These are phyloP conservation scores for Epichloe aotearoae DNA, from an alignment of 2,329 filamentous ascomycete genomes.

Conservation along the genomic window DNA sequence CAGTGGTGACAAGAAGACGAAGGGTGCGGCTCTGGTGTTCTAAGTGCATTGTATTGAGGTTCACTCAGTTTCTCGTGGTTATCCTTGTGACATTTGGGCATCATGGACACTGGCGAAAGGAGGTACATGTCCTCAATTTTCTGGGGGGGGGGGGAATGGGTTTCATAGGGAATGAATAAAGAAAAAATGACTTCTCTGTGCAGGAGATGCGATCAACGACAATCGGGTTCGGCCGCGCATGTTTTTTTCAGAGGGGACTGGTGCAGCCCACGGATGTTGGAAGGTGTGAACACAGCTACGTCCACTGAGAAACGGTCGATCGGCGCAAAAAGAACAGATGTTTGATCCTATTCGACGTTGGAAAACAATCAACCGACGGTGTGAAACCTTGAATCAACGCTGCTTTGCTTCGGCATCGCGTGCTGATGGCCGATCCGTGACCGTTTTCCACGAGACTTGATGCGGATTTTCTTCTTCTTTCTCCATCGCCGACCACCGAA, in stretches of 20 bases:
- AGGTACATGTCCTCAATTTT: constrained; percentile 27
- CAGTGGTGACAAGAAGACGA: constrained; percentile 99
- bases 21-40: constrained; percentile 99
- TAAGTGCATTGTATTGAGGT: constrained; percentile 50
- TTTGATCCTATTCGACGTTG: background rate
- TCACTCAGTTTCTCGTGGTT: constrained; percentile 29
- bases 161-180: constrained; percentile 32
- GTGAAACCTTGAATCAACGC: too few species aligned
- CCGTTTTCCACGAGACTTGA: too few species aligned
- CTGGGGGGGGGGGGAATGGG: constrained; percentile 27
- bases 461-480: too few species aligned
- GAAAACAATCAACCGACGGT: too few species aligned
- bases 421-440: too few species aligned
- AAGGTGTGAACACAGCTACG: too few species aligned
- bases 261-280: too few species aligned
- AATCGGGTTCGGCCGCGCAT: background rate
- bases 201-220: background rate
- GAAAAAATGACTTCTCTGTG: constrained; percentile 10
- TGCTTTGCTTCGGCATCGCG: too few species aligned
- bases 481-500: background rate
- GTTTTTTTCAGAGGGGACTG: too few species aligned
- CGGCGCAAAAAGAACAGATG: background rate
- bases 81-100: constrained; percentile 31
- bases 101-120: constrained; percentile 36
- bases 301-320: too few species aligned